Evolutionary conservation across 768 basidiomycete species (phyloP), one percentile per base, ranked within the genome.

Genomic region (Lactarius trivialis): DNA sequence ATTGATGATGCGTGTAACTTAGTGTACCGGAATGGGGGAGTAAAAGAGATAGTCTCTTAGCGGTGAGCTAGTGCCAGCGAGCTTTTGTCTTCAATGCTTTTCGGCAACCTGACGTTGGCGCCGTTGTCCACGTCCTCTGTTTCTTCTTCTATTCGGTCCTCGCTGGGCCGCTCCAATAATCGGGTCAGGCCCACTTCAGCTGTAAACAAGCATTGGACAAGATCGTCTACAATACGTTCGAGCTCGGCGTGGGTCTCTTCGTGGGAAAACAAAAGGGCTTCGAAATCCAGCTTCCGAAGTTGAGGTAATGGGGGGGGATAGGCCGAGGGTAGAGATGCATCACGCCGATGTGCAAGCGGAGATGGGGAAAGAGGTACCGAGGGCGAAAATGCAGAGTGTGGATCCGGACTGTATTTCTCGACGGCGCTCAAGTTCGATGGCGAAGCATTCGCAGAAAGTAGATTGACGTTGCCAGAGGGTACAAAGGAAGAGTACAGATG

Each of bases 201-300:
- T 0, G 85, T 78, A 5, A 81, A 79, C 60, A 98, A 73, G 91
- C 91, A 95, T 65, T 81, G 78, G 2, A 81, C 79, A 37, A 98
- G 80, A 69, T 89, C 85, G 50, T 87, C 86, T 11, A 96, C 82
- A 3, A 86, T 88, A 49, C 78, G 74, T 49, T 84, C 85, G 53
- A 98, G 79, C 70, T 92, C 88, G 1, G 76, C 72, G 66, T 89
- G 86, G 0, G 86, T 84, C 36, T 77, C 79, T 11, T 84, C 85
- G 30, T 76, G 75, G 6, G 79, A 79, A 21, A 82, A 77, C 63
- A 86, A 73, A 24, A 82, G 71, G 28, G 77, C 73, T 6, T 73
- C 73, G 63, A 93, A 88, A 70, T 95, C 85, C n/a, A 97, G 76
- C 2, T 89, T 85, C 39, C 75, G 79, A 7, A 91, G 71, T 0